Evolutionary conservation across 805 yeast genomes (phyloP), one percentile per base, ranked within the genome.

Genomic region (Blastobotrys mokoenaii): DNA sequence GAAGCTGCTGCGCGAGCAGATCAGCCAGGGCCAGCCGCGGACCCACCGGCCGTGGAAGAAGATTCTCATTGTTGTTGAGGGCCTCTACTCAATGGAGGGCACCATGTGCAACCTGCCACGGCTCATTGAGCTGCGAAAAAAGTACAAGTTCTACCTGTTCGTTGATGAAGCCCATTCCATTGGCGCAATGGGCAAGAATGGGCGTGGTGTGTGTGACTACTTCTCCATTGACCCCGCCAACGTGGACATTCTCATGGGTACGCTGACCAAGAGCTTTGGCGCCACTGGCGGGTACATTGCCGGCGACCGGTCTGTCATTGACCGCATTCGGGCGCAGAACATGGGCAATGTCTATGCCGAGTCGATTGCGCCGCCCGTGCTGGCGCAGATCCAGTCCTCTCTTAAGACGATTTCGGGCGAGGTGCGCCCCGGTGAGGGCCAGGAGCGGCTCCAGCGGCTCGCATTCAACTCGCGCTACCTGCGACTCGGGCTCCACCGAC

Each of bases 101-200:
- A 85, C 89, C 54, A 71, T 86, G 74, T 79, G 85, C 61, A 80
- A 89, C 60, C 71, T 89, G 55, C 96, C 96, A 3, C 72, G 67
- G 48, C 60, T 89, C 38, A 74, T 89, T 22, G 83, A 74, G 55
- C 69, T 89, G 51, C 81, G 83, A 57, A 75, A 84, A 33, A 85
- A 84, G 61, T 93, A 94, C 69, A 87, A 87, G 58, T 84, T 90
- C 60, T 86, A 85, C 60, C 67, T 93, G 43, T 93, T 84, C 59
- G 84, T 94, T 50, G 99, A 93, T 64, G 99, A 93, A 65, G 98
- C 98, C 10, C 99, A 93, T 65, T 90, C 97, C 3, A 83, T 93
- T 58, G 99, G 99, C 57, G 98, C 98, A n/a, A 74, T 93, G 68
- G 99, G 99, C 25, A 93, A 94, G 38, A 67, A 68, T 43, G 98